Evolutionary conservation across 139 green algal species (phyloP).

Genomic region (Limnomonas spitsbergensis): DNA sequence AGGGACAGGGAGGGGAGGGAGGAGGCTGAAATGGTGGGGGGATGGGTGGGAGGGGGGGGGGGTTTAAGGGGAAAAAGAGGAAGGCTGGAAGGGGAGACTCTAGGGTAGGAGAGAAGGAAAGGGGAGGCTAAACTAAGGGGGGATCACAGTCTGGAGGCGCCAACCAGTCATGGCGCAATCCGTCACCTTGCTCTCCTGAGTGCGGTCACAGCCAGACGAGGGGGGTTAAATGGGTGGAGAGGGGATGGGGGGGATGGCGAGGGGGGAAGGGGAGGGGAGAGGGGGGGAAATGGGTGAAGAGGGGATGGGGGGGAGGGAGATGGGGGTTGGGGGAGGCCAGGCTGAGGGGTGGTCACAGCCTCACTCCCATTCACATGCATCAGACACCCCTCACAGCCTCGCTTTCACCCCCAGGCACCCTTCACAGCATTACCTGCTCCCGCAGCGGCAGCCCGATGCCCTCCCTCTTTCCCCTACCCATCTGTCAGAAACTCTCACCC

Average conservation of each 20-base stretch:
- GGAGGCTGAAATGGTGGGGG: no score
- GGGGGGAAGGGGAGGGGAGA: neutral
- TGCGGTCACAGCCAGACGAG: no score
- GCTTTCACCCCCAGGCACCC: conserved; percentile 17
- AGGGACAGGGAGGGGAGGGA: neutral
- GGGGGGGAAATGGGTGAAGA: neutral
- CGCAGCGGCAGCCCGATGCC: conserved; percentile 14
- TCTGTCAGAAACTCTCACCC: neutral
- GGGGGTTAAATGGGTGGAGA: no score
- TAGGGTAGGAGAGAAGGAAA: no score
- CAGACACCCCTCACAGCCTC: neutral
- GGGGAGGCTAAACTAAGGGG: no score
- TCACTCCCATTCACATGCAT: neutral
- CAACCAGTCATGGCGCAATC: neutral
- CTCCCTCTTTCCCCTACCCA: neutral
- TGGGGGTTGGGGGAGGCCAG: no score
- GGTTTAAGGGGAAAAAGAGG: no score
- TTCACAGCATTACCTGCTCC: conserved; percentile 18
- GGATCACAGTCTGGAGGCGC: neutral
- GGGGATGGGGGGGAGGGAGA: no score
- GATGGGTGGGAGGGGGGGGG: no score
- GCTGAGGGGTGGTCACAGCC: neutral
- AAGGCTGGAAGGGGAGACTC: no score
- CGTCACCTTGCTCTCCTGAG: conserved; percentile 5
- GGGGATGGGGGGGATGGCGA: no score